Conservation (phyloP, 2,329 filamentous ascomycete species). For the Sarocladium kiliense region DNA sequence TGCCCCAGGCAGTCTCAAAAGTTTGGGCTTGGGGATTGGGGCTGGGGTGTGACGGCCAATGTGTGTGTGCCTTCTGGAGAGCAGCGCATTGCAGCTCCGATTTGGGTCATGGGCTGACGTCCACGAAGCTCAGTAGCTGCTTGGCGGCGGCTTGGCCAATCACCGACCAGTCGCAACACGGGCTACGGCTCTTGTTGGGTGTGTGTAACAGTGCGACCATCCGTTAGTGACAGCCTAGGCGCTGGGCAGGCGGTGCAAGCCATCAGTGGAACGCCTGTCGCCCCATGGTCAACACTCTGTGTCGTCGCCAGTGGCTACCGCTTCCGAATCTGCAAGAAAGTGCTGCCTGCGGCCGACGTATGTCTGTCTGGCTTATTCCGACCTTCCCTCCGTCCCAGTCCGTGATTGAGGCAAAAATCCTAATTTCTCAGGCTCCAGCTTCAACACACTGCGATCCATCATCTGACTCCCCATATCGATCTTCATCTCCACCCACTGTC, state of each 20-base stretch:
- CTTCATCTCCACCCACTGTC: neutral
- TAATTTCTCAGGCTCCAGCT: neutral
- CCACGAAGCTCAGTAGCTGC: constrained; percentile 2
- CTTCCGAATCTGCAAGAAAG: no score
- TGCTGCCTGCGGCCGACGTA: no score
- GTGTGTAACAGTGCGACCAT: neutral
- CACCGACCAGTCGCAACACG: neutral
- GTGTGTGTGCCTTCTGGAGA: neutral
- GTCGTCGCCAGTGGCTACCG: no score
- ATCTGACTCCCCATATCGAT: neutral
- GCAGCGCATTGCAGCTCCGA: neutral
- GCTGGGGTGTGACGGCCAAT: neutral
- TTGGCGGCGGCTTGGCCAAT: constrained; percentile 1
- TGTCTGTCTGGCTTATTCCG: no score
- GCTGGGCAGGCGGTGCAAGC: neutral
- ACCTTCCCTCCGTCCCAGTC: neutral
- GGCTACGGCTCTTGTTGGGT: neutral
- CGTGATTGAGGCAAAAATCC: neutral
- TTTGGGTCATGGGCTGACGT: constrained; percentile 4
- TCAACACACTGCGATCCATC: neutral
- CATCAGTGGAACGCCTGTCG: no score
- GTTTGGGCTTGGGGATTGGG: neutral
- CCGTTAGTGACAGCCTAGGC: neutral
- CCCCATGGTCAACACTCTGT: no score
- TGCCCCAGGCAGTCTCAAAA: neutral